A percentile compares a stretch with the other conserved stretches of the same genome.
These are phyloP conservation scores for Yamadazyma membranifaciens DNA, from an alignment of 1,139 yeast species.

Conservation along the genomic window DNA sequence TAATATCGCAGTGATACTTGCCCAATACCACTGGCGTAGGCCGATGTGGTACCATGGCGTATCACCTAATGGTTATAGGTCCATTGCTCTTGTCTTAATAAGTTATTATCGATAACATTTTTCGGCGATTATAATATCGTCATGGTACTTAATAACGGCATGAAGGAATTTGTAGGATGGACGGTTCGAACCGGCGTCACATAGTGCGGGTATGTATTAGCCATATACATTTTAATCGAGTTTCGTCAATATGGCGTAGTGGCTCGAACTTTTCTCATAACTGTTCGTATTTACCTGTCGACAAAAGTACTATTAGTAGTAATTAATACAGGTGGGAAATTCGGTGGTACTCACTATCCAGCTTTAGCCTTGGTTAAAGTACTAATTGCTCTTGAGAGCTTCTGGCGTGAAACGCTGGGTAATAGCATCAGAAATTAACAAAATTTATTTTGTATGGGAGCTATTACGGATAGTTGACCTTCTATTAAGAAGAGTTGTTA, in stretches of 20 bases:
- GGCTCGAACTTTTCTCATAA: conserved; percentile 43
- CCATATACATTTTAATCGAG: neutral
- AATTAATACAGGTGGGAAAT: conserved; percentile 57
- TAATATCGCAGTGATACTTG: conserved; percentile 2
- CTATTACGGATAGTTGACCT: conserved; percentile 73
- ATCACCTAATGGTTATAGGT: too few relatives aligned
- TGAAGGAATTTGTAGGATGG: too few relatives aligned
- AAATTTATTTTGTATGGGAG: conserved; percentile 53
- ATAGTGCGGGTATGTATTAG: too few relatives aligned
- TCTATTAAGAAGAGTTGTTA: conserved; percentile 44
- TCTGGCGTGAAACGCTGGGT: conserved; percentile 73
- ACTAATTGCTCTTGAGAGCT: conserved; percentile 60
- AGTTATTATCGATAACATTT: too few relatives aligned
- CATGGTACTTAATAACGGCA: too few relatives aligned
- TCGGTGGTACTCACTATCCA: conserved; percentile 75
- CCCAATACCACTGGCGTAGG: too few relatives aligned
- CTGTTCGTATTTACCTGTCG: conserved; percentile 71
- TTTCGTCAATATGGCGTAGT: conserved; percentile 19
- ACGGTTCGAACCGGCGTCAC: too few relatives aligned
- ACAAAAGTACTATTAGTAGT: conserved; percentile 31
- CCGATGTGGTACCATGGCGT: too few relatives aligned
- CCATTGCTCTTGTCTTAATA: too few relatives aligned
- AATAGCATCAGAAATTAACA: conserved; percentile 65
- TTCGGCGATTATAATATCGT: too few relatives aligned
- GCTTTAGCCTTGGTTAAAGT: conserved; percentile 7